Conservation (phyloP, 2,329 filamentous ascomycete species). For the Xylariales sp. region DNA sequence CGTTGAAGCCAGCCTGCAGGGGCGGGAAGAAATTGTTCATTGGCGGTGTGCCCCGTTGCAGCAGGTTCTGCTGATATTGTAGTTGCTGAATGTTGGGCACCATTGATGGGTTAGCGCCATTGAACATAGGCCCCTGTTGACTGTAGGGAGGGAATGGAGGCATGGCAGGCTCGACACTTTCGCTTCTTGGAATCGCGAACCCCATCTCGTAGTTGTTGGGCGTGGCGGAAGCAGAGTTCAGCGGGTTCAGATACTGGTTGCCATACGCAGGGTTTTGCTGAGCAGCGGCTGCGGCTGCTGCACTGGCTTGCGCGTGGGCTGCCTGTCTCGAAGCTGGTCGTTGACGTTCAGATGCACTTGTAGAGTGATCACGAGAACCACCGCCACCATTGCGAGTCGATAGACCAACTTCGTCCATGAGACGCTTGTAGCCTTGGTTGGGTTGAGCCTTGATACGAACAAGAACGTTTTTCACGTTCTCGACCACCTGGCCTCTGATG, state of each 20-base stretch:
- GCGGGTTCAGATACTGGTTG: constrained; percentile 50
- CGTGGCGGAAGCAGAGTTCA: constrained; percentile 35
- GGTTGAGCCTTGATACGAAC: constrained; percentile 89
- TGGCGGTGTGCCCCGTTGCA: constrained; percentile 47
- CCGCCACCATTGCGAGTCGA: constrained; percentile 55
- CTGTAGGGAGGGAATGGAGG: constrained; percentile 47
- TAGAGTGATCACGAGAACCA: constrained; percentile 41
- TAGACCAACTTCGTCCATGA: constrained; percentile 97
- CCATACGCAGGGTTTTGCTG: constrained; percentile 34
- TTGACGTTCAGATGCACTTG: constrained; percentile 45
- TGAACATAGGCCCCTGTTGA: constrained; percentile 49
- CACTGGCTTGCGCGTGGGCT: constrained; percentile 19
- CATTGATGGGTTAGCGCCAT: constrained; percentile 39
- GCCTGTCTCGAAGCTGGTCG: constrained; percentile 54
- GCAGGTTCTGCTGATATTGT: constrained; percentile 56
- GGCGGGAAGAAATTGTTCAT: constrained; percentile 54
- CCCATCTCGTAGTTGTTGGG: constrained; percentile 47
- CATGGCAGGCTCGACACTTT: constrained; percentile 46
- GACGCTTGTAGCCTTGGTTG: constrained; percentile 91
- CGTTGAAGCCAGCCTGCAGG: constrained; percentile 52
- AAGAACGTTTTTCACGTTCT: constrained; percentile 87
- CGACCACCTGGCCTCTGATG: constrained; percentile 81
- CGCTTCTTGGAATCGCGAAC: constrained; percentile 47
- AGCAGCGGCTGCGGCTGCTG: constrained; percentile 21
- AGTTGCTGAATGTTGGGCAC: constrained; percentile 48